These are phyloP conservation scores for Narthecium ossifragum DNA, from an alignment of 106 monocot species.

Conservation along the genomic window DNA sequence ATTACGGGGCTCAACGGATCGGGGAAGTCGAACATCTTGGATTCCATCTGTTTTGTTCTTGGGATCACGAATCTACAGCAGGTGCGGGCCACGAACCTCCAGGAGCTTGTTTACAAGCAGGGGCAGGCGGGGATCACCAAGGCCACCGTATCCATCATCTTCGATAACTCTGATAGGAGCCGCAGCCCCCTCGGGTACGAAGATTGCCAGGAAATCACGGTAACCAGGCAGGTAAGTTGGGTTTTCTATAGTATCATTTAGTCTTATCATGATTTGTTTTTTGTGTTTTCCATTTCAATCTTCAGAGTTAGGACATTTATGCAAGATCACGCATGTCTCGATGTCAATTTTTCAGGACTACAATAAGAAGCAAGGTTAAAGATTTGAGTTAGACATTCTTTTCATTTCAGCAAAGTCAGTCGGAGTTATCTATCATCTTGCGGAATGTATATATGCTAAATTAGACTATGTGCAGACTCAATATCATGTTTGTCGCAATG, in stretches of 20 bases:
- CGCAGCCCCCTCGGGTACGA: slow-evolving; percentile 92
- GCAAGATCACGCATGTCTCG: no score
- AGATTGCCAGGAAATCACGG: slow-evolving; percentile 79
- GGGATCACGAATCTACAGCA: slow-evolving; percentile 97
- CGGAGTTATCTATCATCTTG: no score
- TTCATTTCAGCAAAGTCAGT: no score
- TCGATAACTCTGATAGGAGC: slow-evolving; percentile 75
- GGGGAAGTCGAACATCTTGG: slow-evolving; percentile 97
- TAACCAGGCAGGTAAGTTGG: slow-evolving; percentile 67
- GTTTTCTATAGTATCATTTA: not conserved
- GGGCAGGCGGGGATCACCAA: slow-evolving; percentile 98
- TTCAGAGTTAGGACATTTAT: no score
- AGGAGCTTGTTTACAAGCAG: slow-evolving; percentile 98
- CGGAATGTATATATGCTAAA: no score
- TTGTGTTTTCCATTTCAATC: not conserved
- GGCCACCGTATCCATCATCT: slow-evolving; percentile 91
- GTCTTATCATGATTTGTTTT: not conserved
- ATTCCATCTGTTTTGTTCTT: slow-evolving; percentile 96
- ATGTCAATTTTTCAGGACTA: no score
- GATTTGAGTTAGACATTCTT: no score
- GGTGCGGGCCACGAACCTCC: slow-evolving; percentile 82
- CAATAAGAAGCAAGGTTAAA: no score
- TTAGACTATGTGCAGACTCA: no score
- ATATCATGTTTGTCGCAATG: no score
- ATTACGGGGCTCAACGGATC: slow-evolving; percentile 97